Conservation (phyloP, 768 basidiomycete species). For the Trametes villosa region DNA sequence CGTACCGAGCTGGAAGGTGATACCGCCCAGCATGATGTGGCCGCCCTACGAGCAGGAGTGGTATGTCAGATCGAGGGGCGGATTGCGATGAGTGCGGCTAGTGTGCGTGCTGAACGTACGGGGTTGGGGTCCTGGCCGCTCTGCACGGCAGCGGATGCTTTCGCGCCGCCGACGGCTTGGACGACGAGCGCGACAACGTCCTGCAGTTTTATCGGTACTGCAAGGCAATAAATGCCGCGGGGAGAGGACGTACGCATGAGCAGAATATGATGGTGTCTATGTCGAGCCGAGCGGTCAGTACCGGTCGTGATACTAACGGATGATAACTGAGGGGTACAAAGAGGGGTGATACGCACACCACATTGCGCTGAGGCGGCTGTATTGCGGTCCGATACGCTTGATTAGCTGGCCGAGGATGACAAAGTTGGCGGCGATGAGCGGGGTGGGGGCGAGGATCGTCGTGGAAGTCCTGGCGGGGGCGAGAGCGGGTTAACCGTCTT, state of each 20-base stretch:
- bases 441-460: slow-evolving; percentile 61
- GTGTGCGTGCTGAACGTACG: slow-evolving; percentile 16
- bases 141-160: slow-evolving; percentile 40
- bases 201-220: slow-evolving; percentile 10
- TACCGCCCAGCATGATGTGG: slow-evolving; percentile 65
- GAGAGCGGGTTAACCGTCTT: neutral
- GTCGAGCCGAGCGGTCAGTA: neutral
- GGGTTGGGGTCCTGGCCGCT: slow-evolving; percentile 29
- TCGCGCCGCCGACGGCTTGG: slow-evolving; percentile 66
- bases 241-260: slow-evolving; percentile 36
- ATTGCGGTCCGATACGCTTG: slow-evolving; percentile 45
- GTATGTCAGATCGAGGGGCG: neutral
- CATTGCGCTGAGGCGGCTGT: slow-evolving; percentile 50
- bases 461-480: slow-evolving; percentile 45
- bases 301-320: no score
- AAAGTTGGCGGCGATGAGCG: slow-evolving; percentile 63
- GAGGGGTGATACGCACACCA: slow-evolving; percentile 41
- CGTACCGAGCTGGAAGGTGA: slow-evolving; percentile 61
- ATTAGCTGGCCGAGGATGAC: slow-evolving; percentile 57
- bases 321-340: no score
- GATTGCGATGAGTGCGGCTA: neutral
- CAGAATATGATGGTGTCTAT: slow-evolving; percentile 50
- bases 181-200: slow-evolving; percentile 67
- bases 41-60: slow-evolving; percentile 44
- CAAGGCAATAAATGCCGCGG: no score